These are phyloP conservation scores for Tetrahymena thermophila DNA, from an alignment of 73 alveolate genomes.

Conservation along the genomic window DNA sequence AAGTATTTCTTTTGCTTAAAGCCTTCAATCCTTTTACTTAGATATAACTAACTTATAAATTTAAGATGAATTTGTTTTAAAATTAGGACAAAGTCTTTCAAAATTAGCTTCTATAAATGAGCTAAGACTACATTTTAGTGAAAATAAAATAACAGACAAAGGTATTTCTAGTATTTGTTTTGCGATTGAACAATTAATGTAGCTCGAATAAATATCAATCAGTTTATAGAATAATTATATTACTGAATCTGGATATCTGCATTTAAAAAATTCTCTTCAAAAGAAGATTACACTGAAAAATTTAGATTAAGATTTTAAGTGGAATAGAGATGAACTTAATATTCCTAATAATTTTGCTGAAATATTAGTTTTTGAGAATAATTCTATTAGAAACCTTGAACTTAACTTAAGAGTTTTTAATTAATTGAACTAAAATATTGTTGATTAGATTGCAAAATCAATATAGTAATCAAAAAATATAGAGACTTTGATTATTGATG, in stretches of 20 bases:
- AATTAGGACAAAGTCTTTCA: not conserved
- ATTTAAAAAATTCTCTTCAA: not conserved
- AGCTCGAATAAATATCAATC: not conserved
- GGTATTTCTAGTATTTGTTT: not conserved
- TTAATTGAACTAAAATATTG: not conserved
- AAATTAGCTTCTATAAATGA: not conserved
- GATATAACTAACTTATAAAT: not conserved
- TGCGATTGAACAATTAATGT: not conserved
- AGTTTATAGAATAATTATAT: too few relatives aligned
- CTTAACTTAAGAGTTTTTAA: not conserved
- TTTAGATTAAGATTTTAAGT: not conserved
- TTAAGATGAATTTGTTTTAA: not conserved
- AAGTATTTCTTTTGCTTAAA: not conserved
- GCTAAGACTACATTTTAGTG: not conserved
- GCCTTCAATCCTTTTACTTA: not conserved
- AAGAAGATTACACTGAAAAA: not conserved
- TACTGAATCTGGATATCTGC: not conserved
- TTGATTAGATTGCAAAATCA: not conserved
- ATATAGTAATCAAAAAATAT: not conserved
- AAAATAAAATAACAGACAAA: not conserved
- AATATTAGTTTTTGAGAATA: not conserved
- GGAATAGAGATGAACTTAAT: not conserved
- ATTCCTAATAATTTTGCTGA: not conserved
- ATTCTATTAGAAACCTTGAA: not conserved
- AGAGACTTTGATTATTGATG: not conserved